Evolutionary conservation across 31 red algal species (phyloP).

Genomic region (Odonthalia washingtoniensis): DNA sequence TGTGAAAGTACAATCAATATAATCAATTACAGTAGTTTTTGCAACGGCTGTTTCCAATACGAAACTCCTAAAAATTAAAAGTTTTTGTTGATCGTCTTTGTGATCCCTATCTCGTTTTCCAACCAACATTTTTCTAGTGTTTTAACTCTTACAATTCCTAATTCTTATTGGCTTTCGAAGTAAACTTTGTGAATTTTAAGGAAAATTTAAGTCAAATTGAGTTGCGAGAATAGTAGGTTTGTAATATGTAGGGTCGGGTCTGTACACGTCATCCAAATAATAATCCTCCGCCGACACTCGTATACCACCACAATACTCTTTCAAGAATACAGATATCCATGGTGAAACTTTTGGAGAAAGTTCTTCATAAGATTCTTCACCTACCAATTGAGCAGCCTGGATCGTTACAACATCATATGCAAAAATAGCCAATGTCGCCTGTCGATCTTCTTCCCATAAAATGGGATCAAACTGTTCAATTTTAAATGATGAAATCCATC

Average conservation of each 20-base stretch:
- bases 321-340: conserved; percentile 35
- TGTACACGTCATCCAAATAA: conserved; percentile 60
- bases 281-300: conserved; percentile 59
- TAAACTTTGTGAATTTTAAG: too few species aligned
- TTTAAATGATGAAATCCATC: conserved; percentile 61
- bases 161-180: too few species aligned
- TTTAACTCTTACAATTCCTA: too few species aligned
- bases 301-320: conserved; percentile 25
- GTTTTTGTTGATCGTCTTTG: too few species aligned
- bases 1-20: too few species aligned
- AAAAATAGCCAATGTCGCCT: conserved; percentile 47
- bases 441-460: conserved; percentile 50
- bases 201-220: conserved; percentile 53
- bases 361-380: conserved; percentile 68
- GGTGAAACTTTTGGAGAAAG: conserved; percentile 61
- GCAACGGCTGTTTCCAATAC: too few species aligned
- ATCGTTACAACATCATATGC: conserved; percentile 46
- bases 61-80: too few species aligned
- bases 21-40: too few species aligned
- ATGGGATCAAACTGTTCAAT: conserved; percentile 63
- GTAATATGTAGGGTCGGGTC: conserved; percentile 62
- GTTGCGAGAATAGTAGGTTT: conserved; percentile 55
- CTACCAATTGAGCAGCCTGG: conserved; percentile 59
- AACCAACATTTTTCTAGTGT: too few species aligned
- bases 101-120: too few species aligned